phyloP scores from a whole-genome alignment of 108 stramenopile genomes.

The Seminavis robusta region DNA sequence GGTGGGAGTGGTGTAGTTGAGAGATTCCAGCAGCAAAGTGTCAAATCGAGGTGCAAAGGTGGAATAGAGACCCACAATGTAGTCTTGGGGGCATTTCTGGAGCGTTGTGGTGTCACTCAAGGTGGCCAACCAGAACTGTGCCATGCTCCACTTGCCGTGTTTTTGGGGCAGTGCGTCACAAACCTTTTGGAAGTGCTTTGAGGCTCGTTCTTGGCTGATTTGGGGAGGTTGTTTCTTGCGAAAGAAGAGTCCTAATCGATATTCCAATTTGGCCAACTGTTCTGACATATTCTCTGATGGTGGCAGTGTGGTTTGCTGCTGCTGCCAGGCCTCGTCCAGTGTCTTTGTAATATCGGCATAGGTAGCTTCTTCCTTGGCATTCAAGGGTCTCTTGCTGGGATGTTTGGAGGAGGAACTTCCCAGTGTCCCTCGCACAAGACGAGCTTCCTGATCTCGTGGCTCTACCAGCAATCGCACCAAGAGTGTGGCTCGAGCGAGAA shows the following conservation, averaged over 20 bases:
- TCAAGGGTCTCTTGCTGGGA: constrained; percentile 11
- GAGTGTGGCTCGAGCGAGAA: neutral
- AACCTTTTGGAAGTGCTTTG: constrained; percentile 21
- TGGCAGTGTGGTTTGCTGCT: neutral
- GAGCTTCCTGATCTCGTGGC: constrained; percentile 24
- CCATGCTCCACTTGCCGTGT: constrained; percentile 1
- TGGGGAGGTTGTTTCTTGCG: constrained; percentile 28
- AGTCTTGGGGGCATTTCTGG: constrained; percentile 22
- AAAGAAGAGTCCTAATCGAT: constrained; percentile 39
- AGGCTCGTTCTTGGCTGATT: constrained; percentile 1
- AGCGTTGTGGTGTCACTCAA: neutral
- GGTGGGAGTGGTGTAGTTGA: constrained; percentile 33
- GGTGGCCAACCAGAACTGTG: constrained; percentile 38
- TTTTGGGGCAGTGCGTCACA: neutral
- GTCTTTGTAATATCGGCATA: constrained; percentile 2
- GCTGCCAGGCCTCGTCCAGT: neutral
- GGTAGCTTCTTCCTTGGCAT: neutral
- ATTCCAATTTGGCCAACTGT: constrained; percentile 9
- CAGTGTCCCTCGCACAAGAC: constrained; percentile 4
- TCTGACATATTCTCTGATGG: neutral
- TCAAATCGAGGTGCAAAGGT: constrained; percentile 34
- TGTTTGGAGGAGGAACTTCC: constrained; percentile 9
- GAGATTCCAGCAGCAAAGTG: constrained; percentile 26
- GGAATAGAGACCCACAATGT: constrained; percentile 35
- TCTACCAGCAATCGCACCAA: constrained; percentile 25